phyloP scores from a whole-genome alignment of 108 stramenopile species.

The Nannochloropsis gaditana region DNA sequence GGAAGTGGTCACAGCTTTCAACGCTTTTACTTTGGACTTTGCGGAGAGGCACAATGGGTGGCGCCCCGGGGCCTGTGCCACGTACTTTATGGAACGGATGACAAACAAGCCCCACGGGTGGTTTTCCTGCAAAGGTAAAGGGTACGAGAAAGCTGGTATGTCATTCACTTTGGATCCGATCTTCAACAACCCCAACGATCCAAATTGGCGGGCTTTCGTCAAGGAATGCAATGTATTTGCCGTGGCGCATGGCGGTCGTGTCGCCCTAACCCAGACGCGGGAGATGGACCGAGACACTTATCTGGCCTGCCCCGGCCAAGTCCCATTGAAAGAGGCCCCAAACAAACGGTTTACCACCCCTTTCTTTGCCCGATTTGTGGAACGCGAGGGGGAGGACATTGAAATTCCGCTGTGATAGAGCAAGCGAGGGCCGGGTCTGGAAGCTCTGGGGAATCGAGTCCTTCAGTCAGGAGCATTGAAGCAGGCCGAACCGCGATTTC shows the following conservation, averaged over 20 bases:
- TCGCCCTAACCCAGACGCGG: background rate
- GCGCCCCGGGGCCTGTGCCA: conserved; percentile 5
- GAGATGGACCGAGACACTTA: background rate
- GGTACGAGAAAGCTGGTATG: background rate
- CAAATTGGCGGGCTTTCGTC: background rate
- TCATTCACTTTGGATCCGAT: background rate
- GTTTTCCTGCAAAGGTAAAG: background rate
- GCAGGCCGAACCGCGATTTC: too few relatives aligned
- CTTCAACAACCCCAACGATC: background rate
- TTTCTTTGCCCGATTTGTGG: conserved; percentile 6
- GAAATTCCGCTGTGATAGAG: background rate
- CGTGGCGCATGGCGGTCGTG: background rate
- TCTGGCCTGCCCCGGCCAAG: background rate
- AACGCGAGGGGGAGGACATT: background rate
- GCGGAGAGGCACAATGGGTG: background rate
- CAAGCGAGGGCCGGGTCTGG: background rate
- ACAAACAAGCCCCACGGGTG: background rate
- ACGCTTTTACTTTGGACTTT: conserved; percentile 5
- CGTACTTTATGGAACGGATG: conserved; percentile 15
- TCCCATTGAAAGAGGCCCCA: background rate
- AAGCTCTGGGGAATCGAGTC: background rate
- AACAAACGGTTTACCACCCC: conserved; percentile 20
- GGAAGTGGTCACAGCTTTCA: background rate
- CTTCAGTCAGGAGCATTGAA: background rate
- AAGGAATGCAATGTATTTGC: conserved; percentile 11